A percentile compares a stretch with the other conserved stretches of the same genome.
Conservation (phyloP, 805 yeast genomes). For the Candida broadrunensis region DNA sequence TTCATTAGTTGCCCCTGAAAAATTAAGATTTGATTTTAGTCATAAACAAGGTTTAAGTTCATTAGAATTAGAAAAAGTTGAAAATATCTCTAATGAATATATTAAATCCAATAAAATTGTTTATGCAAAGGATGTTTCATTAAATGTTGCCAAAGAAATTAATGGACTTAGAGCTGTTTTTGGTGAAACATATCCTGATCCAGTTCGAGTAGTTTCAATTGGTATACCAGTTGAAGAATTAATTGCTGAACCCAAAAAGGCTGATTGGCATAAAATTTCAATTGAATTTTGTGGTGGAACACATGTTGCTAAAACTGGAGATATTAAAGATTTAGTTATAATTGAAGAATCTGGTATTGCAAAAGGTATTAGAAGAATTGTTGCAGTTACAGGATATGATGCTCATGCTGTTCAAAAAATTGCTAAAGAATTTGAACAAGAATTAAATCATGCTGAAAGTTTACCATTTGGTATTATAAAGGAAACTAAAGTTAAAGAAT, state of each 20-base stretch:
- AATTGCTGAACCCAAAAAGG: constrained; percentile 63
- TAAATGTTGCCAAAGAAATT: constrained; percentile 70
- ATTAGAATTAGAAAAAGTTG: constrained; percentile 72
- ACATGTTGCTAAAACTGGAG: constrained; percentile 89
- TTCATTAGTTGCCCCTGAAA: constrained; percentile 92
- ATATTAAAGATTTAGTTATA: constrained; percentile 85
- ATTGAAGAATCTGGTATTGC: constrained; percentile 97
- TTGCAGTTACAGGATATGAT: constrained; percentile 90
- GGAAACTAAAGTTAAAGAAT: constrained; percentile 78
- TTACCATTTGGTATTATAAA: constrained; percentile 73
- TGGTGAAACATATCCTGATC: constrained; percentile 99
- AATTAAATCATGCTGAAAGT: constrained; percentile 56
- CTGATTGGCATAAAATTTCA: constrained; percentile 74
- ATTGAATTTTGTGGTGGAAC: constrained; percentile 99
- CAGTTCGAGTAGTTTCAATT: constrained; percentile 95
- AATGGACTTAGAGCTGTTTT: constrained; percentile 93
- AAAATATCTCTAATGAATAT: constrained; percentile 65
- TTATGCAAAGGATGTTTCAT: constrained; percentile 77
- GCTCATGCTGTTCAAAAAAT: constrained; percentile 88
- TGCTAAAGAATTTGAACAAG: constrained; percentile 67
- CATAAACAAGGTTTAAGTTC: constrained; percentile 81
- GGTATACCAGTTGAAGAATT: constrained; percentile 88
- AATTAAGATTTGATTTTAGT: constrained; percentile 93
- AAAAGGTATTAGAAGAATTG: constrained; percentile 97
- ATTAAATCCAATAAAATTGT: constrained; percentile 72